A percentile compares a stretch with the other conserved stretches of the same genome.
phyloP scores from a whole-genome alignment of 306 rosid species.

The Amphicarpaea edgeworthii region DNA sequence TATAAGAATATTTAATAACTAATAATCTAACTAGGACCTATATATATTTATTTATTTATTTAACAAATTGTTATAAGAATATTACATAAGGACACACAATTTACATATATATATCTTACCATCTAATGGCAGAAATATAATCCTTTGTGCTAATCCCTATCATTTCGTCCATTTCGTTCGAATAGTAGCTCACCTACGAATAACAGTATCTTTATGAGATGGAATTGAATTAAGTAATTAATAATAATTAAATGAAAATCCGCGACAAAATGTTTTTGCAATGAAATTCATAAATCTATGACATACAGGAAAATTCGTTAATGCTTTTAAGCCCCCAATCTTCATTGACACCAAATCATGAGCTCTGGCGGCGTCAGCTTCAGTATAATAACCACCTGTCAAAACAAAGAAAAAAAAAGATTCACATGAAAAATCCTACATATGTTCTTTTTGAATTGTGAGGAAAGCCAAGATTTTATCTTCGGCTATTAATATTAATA shows the following conservation, averaged over 20 bases:
- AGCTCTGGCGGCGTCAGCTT: constrained; percentile 56
- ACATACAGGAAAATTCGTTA: constrained; percentile 54
- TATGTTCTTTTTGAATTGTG: background rate
- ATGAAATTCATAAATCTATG: background rate
- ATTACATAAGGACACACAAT: background rate
- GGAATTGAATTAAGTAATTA: background rate
- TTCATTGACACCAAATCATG: constrained; percentile 57
- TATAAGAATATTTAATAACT: too few species aligned
- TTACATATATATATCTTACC: constrained; percentile 30
- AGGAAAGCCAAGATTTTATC: background rate
- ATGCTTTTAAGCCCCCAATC: constrained; percentile 35
- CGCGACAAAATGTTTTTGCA: background rate
- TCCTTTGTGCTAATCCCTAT: background rate
- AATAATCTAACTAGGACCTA: background rate
- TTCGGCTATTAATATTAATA: background rate
- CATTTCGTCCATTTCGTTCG: background rate
- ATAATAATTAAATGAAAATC: constrained; percentile 4
- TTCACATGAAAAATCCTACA: background rate
- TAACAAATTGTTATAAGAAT: background rate
- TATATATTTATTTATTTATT: background rate
- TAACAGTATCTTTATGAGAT: constrained; percentile 17
- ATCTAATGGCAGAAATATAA: background rate
- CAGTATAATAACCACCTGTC: constrained; percentile 48
- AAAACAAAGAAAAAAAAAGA: background rate
- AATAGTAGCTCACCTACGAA: constrained; percentile 15